These are phyloP conservation scores for Penicillium oxalicum DNA, from an alignment of 2,329 filamentous ascomycete species.

Conservation along the genomic window DNA sequence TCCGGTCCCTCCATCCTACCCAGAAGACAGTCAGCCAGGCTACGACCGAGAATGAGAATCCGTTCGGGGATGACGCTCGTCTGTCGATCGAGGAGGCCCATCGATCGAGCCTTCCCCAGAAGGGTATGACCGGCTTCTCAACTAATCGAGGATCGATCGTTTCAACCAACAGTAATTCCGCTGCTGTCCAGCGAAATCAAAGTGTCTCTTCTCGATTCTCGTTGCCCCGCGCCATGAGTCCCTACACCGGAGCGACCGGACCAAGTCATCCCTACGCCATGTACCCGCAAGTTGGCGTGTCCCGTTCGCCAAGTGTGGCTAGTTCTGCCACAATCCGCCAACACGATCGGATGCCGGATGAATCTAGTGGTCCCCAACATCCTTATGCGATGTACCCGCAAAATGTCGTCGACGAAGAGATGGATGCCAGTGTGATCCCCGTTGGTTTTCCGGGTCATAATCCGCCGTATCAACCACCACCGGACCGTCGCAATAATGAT, in stretches of 20 bases:
- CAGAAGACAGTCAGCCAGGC: constrained; percentile 21
- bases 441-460: constrained; percentile 68
- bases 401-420: constrained; percentile 59
- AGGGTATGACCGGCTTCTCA: constrained; percentile 23
- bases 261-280: constrained; percentile 81
- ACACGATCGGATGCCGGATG: constrained; percentile 53
- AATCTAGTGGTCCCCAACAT: constrained; percentile 65
- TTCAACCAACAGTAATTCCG: constrained; percentile 27
- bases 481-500: constrained; percentile 67
- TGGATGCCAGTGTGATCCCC: constrained; percentile 47
- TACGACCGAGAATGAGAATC: constrained; percentile 26
- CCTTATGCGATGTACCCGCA: constrained; percentile 85
- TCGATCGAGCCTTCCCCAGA: constrained; percentile 34
- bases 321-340: constrained; percentile 63
- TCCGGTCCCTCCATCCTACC: constrained; percentile 23
- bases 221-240: constrained; percentile 50
- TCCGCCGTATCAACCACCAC: constrained; percentile 62
- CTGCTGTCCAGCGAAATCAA: constrained; percentile 36
- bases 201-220: constrained; percentile 43
- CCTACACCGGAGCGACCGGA: constrained; percentile 63
- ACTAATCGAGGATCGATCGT: constrained; percentile 29
- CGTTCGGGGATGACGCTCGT: constrained; percentile 33
- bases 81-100: constrained; percentile 29
- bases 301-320: constrained; percentile 59
- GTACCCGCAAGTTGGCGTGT: constrained; percentile 65